Evolutionary conservation across 2,329 filamentous ascomycete species (phyloP).

Genomic region (Lachnellula suecica): DNA sequence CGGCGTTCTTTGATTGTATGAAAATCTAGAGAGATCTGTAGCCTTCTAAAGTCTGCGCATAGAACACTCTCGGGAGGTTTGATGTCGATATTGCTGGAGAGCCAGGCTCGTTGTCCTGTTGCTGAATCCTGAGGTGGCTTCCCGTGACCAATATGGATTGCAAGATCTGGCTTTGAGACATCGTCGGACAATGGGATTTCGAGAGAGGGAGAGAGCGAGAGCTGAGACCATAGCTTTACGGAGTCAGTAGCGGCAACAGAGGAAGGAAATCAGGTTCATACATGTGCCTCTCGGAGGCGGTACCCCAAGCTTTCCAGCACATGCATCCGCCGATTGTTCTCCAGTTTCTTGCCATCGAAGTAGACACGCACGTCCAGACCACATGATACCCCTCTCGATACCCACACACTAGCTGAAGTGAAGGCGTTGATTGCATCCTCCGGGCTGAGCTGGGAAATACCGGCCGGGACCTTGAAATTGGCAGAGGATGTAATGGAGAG

Average conservation of each 20-base stretch:
- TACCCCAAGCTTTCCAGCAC: conserved; percentile 17
- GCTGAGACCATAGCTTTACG: conserved; percentile 26
- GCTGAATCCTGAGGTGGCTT: conserved; percentile 2
- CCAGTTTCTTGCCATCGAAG: conserved; percentile 17
- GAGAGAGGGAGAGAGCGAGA: conserved; percentile 23
- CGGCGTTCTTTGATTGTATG: background rate
- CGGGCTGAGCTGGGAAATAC: background rate
- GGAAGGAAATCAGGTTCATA: conserved; percentile 5
- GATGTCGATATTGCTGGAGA: conserved; percentile 16
- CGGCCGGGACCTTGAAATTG: conserved; percentile 7
- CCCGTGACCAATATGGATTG: conserved; percentile 20
- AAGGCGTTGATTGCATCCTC: conserved; percentile 13
- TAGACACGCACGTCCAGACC: conserved; percentile 19
- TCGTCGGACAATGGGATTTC: conserved; percentile 3
- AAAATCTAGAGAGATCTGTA: conserved; percentile 25
- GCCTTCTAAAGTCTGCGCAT: conserved; percentile 16
- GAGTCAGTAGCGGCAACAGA: conserved; percentile 7
- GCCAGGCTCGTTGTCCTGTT: conserved; percentile 5
- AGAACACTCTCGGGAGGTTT: conserved; percentile 17
- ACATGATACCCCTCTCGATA: conserved; percentile 19
- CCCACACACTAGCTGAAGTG: conserved; percentile 26
- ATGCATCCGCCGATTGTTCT: background rate
- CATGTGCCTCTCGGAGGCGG: conserved; percentile 21
- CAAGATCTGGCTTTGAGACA: conserved; percentile 7
- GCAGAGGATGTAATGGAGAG: conserved; percentile 13